Percentiles rank a stretch among this genome's conserved stretches.
Conservation (phyloP, 2,329 filamentous ascomycete genomes). For the Botrytis paeoniae region DNA sequence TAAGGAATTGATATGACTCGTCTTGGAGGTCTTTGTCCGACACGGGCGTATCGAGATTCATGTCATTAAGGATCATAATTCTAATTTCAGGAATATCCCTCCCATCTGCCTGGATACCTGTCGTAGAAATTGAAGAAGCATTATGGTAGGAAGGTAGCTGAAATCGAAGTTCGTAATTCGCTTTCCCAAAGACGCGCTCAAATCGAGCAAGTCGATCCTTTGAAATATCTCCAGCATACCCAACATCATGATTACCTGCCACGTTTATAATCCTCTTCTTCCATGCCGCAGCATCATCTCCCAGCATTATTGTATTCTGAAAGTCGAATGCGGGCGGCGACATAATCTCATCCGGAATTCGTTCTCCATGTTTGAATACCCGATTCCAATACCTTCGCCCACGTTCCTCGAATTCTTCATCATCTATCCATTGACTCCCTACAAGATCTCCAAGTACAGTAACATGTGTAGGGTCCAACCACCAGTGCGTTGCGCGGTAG, state of each 20-base stretch:
- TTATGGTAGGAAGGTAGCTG: conserved; percentile 48
- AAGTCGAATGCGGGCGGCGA: conserved; percentile 46
- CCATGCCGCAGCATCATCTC: conserved; percentile 58
- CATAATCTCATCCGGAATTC: conserved; percentile 57
- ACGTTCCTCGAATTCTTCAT: conserved; percentile 76
- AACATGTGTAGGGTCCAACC: conserved; percentile 79
- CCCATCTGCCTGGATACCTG: conserved; percentile 45
- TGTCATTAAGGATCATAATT: conserved; percentile 82
- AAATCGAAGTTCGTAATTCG: conserved; percentile 86
- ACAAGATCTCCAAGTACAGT: conserved; percentile 87
- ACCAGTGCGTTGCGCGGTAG: conserved; percentile 80
- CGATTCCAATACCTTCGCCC: conserved; percentile 75
- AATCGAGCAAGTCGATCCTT: conserved; percentile 74
- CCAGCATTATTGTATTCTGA: conserved; percentile 32
- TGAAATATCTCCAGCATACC: conserved; percentile 89
- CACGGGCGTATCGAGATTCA: conserved; percentile 88
- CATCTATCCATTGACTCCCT: conserved; percentile 90
- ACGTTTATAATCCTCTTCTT: conserved; percentile 78
- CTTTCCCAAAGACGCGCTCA: conserved; percentile 77
- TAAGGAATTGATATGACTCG: conserved; percentile 74
- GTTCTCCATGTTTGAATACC: conserved; percentile 67
- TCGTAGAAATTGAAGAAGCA: conserved; percentile 31
- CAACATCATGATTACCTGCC: conserved; percentile 93
- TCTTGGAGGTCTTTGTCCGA: conserved; percentile 64
- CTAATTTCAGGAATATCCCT: conserved; percentile 66